Evolutionary conservation across 768 basidiomycete species (phyloP).

Genomic region (Kwoniella sp.): DNA sequence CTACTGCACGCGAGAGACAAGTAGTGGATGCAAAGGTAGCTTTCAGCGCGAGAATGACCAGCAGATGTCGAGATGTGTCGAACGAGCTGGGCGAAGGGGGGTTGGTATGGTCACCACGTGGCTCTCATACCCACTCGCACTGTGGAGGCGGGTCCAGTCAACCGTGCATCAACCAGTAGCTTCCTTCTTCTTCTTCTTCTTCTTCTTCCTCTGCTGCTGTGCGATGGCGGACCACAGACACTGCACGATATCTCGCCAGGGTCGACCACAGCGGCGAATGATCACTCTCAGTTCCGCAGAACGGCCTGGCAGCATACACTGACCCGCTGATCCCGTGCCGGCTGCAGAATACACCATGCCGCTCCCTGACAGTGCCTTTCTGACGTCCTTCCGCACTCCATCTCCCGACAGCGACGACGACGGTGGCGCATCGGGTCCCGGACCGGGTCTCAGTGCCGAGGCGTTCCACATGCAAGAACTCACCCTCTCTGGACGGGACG

Average conservation of each 20-base stretch:
- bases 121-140: neutral
- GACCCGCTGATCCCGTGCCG: too few relatives aligned
- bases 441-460: neutral
- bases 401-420: constrained; percentile 6
- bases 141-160: too few relatives aligned
- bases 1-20: neutral
- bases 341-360: too few relatives aligned
- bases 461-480: constrained; percentile 7
- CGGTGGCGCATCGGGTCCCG: neutral
- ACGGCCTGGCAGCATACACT: neutral
- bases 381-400: constrained; percentile 1
- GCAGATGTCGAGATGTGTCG: neutral
- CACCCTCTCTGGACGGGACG: constrained; percentile 10
- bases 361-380: neutral
- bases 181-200: neutral
- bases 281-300: neutral
- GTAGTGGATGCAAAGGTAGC: neutral
- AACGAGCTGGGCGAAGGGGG: neutral
- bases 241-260: neutral
- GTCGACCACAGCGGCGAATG: neutral
- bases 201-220: neutral
- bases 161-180: too few relatives aligned
- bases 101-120: neutral
- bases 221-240: neutral
- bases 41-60: too few relatives aligned